Percentiles rank a stretch among this genome's conserved stretches.
These are phyloP conservation scores for Leptosphaerulina australis DNA, from an alignment of 2,329 filamentous ascomycete genomes.

Conservation along the genomic window DNA sequence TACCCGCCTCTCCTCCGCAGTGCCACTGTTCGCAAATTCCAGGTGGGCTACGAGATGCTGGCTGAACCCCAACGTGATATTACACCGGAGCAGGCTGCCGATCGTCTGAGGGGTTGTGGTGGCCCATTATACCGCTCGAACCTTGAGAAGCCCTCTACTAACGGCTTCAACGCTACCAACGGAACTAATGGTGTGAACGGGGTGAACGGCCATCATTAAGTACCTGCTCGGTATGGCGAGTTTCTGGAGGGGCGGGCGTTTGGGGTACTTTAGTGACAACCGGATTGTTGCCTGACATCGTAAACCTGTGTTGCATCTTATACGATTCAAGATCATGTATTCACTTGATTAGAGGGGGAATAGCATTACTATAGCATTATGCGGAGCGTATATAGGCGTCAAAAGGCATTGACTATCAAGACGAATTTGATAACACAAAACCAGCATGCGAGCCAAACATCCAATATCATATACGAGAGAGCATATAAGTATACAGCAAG, in stretches of 20 bases:
- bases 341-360: not conserved
- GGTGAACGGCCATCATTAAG: constrained; percentile 24
- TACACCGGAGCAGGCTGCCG: constrained; percentile 92
- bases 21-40: constrained; percentile 92
- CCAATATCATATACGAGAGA: not conserved
- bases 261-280: constrained; percentile 1
- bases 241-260: constrained; percentile 4
- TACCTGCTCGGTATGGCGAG: too few relatives aligned
- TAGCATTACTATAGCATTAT: constrained; percentile 13
- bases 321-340: not conserved
- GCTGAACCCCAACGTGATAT: constrained; percentile 98
- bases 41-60: constrained; percentile 96
- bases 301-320: not conserved
- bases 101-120: constrained; percentile 73
- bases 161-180: constrained; percentile 25
- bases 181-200: constrained; percentile 25
- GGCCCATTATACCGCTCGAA: constrained; percentile 83
- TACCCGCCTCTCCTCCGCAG: constrained; percentile 92
- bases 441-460: not conserved
- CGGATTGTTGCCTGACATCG: not conserved
- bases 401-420: not conserved
- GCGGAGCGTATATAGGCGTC: constrained; percentile 7
- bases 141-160: constrained; percentile 21
- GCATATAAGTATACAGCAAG: not conserved
- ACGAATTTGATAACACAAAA: not conserved